Base-by-base conservation (phyloP, 768 basidiomycete species). In the Phaeolepiota aurea region DNA sequence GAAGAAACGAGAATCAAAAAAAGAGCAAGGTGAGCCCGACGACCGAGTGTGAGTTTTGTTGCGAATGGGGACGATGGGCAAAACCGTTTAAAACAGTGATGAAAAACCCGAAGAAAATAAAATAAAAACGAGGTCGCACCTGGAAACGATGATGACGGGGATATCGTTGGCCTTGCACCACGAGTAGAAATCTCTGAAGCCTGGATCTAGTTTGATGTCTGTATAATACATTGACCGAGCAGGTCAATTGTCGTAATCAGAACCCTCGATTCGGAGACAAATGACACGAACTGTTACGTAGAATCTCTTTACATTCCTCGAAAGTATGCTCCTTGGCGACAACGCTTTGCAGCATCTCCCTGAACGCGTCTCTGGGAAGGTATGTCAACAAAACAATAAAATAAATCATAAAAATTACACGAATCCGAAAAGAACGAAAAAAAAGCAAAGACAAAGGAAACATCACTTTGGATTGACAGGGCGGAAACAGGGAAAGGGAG, bases 71-170 rank as follows among this genome's bases (percentile, higher is more conserved):
- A n/a, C n/a, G n/a, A n/a, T n/a, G n/a, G n/a, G n/a, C n/a, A n/a
- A n/a, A n/a, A n/a, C n/a, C n/a, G n/a, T n/a, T n/a, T n/a, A n/a
- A n/a, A n/a, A n/a, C n/a, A n/a, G n/a, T n/a, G n/a, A n/a, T n/a
- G n/a, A n/a, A n/a, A 14, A 10, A 31, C 28, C 14, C 10, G 28
- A 31, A 31, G 28, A 31, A 10, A 31, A 31, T 31, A 31, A 10
- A 14, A 10, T 9, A 31, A 9, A 14, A 9, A 31, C 14, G 14
- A 9, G 14, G 9, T 14, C 28, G 28, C 18, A 87, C 88, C 87
- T 90, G 3, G 93, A 96, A 32, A 96, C 89, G 55, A 97, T 88
- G 45, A 94, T 82, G 46, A 96, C 73, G 10, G 96, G 96, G 34
- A 98, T 75, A 48, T 82, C 81, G 34, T 78, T 68, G 1, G 60